Conservation (phyloP, 2,329 filamentous ascomycete species). For the Trichoderma sp. region DNA sequence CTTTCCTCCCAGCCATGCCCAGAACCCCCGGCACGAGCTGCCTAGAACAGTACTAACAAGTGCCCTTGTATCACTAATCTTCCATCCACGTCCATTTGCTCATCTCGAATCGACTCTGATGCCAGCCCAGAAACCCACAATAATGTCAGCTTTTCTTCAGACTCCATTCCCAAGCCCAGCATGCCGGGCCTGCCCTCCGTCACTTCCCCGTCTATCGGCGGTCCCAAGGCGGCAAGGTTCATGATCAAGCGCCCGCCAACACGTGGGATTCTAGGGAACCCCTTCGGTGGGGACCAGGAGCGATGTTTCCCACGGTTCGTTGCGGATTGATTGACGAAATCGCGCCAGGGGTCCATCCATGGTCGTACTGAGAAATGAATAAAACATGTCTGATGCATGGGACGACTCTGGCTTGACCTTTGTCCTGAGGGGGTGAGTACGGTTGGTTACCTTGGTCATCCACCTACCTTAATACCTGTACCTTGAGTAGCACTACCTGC, state of each 20-base stretch:
- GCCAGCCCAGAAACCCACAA: not conserved
- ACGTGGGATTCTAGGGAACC: constrained; percentile 17
- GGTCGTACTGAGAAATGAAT: not conserved
- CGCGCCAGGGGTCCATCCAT: not conserved
- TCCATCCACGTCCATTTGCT: not conserved
- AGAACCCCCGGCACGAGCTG: not conserved
- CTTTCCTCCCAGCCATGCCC: not conserved
- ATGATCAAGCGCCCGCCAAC: constrained; percentile 7
- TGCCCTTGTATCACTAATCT: not conserved
- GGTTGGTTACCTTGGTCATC: not conserved
- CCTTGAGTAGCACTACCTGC: not conserved
- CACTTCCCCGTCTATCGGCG: not conserved
- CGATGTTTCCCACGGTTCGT: not conserved
- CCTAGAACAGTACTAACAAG: not conserved
- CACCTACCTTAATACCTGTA: too few relatives aligned
- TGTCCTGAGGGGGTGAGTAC: not conserved
- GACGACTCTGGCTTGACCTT: not conserved
- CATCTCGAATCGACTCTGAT: not conserved
- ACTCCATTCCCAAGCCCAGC: not conserved
- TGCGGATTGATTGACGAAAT: constrained; percentile 1
- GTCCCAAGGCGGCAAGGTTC: constrained; percentile 14
- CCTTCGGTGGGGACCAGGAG: not conserved
- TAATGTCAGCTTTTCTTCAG: not conserved
- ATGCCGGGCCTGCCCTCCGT: not conserved
- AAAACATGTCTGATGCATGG: not conserved